These are phyloP conservation scores for Posidonia australis DNA, from an alignment of 106 monocot species.

Conservation along the genomic window DNA sequence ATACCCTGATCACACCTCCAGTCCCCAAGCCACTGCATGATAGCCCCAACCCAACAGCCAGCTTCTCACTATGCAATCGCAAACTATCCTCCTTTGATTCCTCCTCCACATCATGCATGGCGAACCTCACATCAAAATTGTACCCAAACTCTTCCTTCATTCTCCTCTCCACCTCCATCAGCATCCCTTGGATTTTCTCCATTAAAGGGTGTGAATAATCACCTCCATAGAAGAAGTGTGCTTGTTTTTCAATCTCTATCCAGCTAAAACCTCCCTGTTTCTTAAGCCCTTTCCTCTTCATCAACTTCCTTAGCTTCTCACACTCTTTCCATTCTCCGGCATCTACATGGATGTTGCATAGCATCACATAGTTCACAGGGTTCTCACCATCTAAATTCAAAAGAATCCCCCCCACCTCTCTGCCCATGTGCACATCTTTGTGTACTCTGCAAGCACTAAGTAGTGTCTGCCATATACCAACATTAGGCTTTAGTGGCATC, in stretches of 20 bases:
- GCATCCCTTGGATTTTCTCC: constrained; percentile 11
- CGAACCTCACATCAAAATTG: neutral
- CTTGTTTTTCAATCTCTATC: constrained; percentile 34
- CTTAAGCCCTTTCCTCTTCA: constrained; percentile 33
- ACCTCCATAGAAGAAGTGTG: constrained; percentile 37
- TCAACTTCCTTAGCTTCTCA: constrained; percentile 18
- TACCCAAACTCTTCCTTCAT: constrained; percentile 31
- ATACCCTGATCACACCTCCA: constrained; percentile 10
- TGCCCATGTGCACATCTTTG: constrained; percentile 20
- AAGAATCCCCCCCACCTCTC: constrained; percentile 24
- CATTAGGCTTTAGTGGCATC: constrained; percentile 27
- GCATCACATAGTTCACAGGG: constrained; percentile 37
- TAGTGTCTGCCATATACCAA: constrained; percentile 38
- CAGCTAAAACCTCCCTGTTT: constrained; percentile 49
- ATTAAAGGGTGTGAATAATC: constrained; percentile 27
- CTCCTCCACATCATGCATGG: constrained; percentile 42
- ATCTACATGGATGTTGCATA: constrained; percentile 37
- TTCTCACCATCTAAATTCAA: constrained; percentile 26
- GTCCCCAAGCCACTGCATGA: constrained; percentile 4
- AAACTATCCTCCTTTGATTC: constrained; percentile 33
- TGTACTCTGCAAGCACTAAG: constrained; percentile 46
- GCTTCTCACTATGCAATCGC: constrained; percentile 36
- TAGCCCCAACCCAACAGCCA: constrained; percentile 33
- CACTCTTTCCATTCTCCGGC: constrained; percentile 36
- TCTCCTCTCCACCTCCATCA: constrained; percentile 24